Percentiles rank a stretch among this genome's conserved stretches.
Conservation (phyloP, 139 green algal species). For the Volvox reticuliferus region DNA sequence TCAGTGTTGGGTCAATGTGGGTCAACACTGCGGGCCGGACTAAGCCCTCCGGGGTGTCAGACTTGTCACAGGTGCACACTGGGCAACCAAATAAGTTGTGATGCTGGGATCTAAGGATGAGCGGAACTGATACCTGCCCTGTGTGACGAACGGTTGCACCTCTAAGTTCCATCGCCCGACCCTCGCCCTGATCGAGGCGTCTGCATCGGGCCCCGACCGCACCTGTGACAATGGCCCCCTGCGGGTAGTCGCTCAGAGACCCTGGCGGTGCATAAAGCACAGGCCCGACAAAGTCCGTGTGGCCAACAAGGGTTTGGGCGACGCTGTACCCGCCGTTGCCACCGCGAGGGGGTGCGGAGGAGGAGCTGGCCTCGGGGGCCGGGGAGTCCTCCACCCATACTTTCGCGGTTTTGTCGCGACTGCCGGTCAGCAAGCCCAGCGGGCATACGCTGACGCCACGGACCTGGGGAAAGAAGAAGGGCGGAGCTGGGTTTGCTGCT, state of each 20-base stretch:
- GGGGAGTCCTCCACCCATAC: conserved; percentile 66
- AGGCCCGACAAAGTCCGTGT: conserved; percentile 86
- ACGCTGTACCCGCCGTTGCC: conserved; percentile 39
- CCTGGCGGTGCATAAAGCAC: conserved; percentile 72
- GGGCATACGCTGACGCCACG: conserved; percentile 60
- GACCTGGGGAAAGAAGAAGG: conserved; percentile 62
- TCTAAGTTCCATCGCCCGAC: too few relatives aligned
- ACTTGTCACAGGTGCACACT: too few relatives aligned
- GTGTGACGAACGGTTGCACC: too few relatives aligned
- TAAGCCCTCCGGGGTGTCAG: too few relatives aligned
- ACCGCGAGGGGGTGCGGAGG: background rate
- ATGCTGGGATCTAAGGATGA: too few relatives aligned
- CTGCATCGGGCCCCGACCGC: too few relatives aligned
- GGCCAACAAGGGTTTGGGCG: conserved; percentile 73
- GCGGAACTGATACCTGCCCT: too few relatives aligned
- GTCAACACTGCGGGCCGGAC: too few relatives aligned
- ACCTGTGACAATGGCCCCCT: conserved; percentile 82
- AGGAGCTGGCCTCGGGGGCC: background rate
- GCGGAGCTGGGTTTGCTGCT: too few relatives aligned
- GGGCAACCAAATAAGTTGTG: too few relatives aligned
- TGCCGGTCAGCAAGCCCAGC: conserved; percentile 75
- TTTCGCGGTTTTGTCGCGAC: conserved; percentile 84
- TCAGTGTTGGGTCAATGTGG: too few relatives aligned
- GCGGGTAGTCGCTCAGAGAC: conserved; percentile 31
- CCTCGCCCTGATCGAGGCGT: too few relatives aligned